Evolutionary conservation across 2,329 filamentous ascomycete species (phyloP), one percentile per base, ranked within the genome.

Genomic region (Aspergillus alliaceus): DNA sequence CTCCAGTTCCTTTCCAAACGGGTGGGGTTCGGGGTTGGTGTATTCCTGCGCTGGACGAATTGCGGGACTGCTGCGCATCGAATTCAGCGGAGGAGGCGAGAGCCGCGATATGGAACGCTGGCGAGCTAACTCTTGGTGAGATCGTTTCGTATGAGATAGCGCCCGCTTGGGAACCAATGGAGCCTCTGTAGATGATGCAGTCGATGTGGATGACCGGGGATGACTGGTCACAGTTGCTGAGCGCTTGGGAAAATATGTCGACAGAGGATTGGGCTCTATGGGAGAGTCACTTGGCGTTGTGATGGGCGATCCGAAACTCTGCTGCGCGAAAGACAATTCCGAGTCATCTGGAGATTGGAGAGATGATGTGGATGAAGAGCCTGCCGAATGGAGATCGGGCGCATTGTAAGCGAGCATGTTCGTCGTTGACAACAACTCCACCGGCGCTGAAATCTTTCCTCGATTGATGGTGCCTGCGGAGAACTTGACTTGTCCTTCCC

Each of bases 371-470:
- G 83, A 80, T 27, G 82, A 78, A 22, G 68, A 69, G 27, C 75
- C 72, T 6, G 72, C 64, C 8, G 73, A 69, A 44, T 80, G 79
- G 60, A 97, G 87, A 71, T 97, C 90, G 51, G 93, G 93, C 9
- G 95, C 93, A 71, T 93, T 93, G 82, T 96, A 96, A 7, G 91
- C 92, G 54, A 97, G 87, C 84, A 96, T 91, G 76, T 98, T 99
- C 66, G 95, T 98, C 5, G 93, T 96, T 58, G 95, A 96, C 49
- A 97, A 81, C 61, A 99, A 83, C 75, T 92, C 88, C 53, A 96
- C 83, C 0, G 95, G 95, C 3, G 83, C 86, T 1, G 95, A 99
- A 72, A 99, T 99, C 60, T 77, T 75, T 59, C 69, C 75, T 49
- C 78, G 75, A 57, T 78, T 76, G 64, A 80, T 79, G 18, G 73